Evolutionary conservation across 2,329 filamentous ascomycete species (phyloP).

Genomic region (Cytospora leucostoma): DNA sequence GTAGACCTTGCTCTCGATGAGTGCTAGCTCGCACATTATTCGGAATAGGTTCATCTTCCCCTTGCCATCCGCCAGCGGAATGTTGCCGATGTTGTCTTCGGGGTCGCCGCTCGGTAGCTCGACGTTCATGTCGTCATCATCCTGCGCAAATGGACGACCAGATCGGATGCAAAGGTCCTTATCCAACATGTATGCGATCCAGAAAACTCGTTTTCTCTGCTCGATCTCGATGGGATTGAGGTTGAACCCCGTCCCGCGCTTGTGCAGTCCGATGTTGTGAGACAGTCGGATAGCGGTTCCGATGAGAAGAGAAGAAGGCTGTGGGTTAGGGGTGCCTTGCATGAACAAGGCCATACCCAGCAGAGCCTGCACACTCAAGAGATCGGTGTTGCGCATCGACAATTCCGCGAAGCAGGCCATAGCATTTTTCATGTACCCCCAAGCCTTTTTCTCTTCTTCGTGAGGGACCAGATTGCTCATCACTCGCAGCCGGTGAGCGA

Average conservation of each 20-base stretch:
- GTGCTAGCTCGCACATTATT: constrained; percentile 86
- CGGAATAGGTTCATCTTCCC: constrained; percentile 95
- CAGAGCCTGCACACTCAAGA: constrained; percentile 91
- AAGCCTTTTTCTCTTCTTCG: constrained; percentile 92
- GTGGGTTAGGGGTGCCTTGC: constrained; percentile 94
- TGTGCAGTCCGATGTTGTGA: constrained; percentile 94
- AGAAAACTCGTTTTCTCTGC: constrained; percentile 71
- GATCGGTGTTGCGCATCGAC: constrained; percentile 92
- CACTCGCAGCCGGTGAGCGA: constrained; percentile 85
- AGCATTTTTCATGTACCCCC: constrained; percentile 95
- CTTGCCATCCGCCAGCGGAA: constrained; percentile 84
- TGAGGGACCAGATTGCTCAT: constrained; percentile 92
- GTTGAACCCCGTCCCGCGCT: constrained; percentile 88
- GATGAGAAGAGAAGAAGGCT: constrained; percentile 88
- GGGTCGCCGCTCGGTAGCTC: constrained; percentile 91
- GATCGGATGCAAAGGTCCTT: constrained; percentile 64
- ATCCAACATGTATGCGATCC: constrained; percentile 67
- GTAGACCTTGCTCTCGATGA: constrained; percentile 93
- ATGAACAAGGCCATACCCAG: constrained; percentile 93
- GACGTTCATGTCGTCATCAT: constrained; percentile 84
- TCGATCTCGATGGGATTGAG: constrained; percentile 93
- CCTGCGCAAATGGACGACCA: constrained; percentile 61
- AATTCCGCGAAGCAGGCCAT: constrained; percentile 91
- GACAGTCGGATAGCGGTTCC: constrained; percentile 87
- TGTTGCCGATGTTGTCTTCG: constrained; percentile 89